Conservation (phyloP, 192 early-diverging fungal genomes). For the Pilaira anomala region DNA sequence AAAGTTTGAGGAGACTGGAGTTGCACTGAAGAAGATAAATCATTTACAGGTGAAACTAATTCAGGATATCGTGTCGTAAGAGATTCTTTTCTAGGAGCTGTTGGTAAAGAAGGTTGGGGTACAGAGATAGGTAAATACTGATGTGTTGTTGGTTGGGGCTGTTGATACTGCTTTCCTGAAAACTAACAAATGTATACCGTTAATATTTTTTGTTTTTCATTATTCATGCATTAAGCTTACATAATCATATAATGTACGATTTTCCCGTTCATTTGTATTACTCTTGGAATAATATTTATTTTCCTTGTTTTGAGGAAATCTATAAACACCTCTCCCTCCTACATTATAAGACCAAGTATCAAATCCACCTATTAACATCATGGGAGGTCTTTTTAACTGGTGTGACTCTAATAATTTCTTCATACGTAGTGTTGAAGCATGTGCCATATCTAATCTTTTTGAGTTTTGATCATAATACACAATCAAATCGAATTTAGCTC, state of each 20-base stretch:
- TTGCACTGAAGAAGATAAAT: no score
- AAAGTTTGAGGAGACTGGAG: not conserved
- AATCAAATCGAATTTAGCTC: conserved; percentile 68
- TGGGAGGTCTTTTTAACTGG: conserved; percentile 61
- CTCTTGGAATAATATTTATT: not conserved
- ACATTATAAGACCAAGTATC: conserved; percentile 65
- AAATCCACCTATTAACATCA: conserved; percentile 79
- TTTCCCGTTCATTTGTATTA: not conserved
- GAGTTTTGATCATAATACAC: conserved; percentile 69
- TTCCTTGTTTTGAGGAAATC: not conserved
- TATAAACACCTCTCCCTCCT: conserved; percentile 45
- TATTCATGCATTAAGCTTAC: not conserved
- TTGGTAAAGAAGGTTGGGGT: conserved; percentile 17
- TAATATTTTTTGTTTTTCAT: no score
- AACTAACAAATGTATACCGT: not conserved
- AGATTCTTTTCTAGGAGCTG: conserved; percentile 17
- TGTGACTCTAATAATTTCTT: conserved; percentile 47
- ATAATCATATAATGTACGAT: conserved; percentile 7
- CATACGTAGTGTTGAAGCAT: conserved; percentile 18
- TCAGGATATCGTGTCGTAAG: conserved; percentile 9
- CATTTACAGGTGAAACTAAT: not conserved
- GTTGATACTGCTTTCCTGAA: not conserved
- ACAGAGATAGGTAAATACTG: conserved; percentile 3
- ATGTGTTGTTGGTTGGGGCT: not conserved
- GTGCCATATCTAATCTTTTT: conserved; percentile 33